A percentile compares a stretch with the other conserved stretches of the same genome.
Conservation (phyloP, 1,139 yeast species). For the Hanseniaspora gamundiae region DNA sequence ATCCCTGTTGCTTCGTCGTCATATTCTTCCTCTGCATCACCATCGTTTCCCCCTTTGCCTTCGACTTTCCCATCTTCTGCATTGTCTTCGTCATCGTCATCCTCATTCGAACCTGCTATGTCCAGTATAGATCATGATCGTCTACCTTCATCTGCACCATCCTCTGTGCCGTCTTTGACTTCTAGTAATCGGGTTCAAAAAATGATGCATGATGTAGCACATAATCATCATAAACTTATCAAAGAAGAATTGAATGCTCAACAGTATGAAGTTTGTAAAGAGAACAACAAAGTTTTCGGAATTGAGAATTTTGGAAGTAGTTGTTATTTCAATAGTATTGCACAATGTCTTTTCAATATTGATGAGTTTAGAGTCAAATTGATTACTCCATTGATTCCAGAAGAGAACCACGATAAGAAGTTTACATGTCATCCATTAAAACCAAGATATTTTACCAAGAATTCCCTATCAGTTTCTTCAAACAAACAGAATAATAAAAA, state of each 20-base stretch:
- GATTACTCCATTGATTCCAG: constrained; percentile 32
- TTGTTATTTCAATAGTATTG: constrained; percentile 85
- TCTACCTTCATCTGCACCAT: neutral
- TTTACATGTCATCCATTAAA: constrained; percentile 34
- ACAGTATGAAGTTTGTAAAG: neutral
- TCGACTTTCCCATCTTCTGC: too few relatives aligned
- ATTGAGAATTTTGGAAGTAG: constrained; percentile 94
- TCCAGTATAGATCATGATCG: neutral
- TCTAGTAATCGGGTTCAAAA: neutral
- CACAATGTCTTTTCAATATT: constrained; percentile 77
- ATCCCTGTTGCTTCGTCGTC: too few relatives aligned
- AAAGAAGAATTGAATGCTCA: neutral
- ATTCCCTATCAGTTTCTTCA: constrained; percentile 11
- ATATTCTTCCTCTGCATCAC: too few relatives aligned
- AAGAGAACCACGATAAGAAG: constrained; percentile 19
- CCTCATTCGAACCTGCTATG: neutral
- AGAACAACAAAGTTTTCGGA: constrained; percentile 58
- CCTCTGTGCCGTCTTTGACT: too few relatives aligned
- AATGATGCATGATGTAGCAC: neutral
- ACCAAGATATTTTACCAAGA: constrained; percentile 34
- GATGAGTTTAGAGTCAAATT: constrained; percentile 54
- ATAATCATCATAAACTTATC: neutral
- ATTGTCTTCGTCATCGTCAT: neutral
- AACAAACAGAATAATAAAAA: constrained; percentile 3
- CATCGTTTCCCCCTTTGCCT: too few relatives aligned